Evolutionary conservation across 1,284 basidiomycete genomes (phyloP).

Genomic region (Ceratobasidium sp.): DNA sequence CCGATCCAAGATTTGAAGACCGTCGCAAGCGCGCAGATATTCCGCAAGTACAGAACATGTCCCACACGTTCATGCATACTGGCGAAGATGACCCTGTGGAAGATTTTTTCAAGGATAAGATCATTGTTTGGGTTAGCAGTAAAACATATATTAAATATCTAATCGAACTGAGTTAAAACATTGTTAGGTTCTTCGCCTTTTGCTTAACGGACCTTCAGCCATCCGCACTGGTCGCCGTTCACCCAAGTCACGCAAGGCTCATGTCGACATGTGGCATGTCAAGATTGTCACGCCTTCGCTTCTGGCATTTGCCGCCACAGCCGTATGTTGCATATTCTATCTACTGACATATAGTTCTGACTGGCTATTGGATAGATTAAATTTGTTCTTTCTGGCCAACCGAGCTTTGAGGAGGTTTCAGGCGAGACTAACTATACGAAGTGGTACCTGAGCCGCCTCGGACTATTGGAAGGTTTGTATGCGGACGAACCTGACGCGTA

Average conservation of each 20-base stretch:
- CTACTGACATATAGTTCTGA: not conserved
- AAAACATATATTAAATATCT: not conserved
- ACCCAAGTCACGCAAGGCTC: not conserved
- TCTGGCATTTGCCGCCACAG: not conserved
- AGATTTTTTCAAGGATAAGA: not conserved
- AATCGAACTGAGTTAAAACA: too few relatives aligned
- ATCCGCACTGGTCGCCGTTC: not conserved
- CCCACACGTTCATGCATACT: not conserved
- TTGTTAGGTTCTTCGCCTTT: not conserved
- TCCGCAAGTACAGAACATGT: not conserved
- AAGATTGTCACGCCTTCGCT: not conserved
- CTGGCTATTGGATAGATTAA: not conserved
- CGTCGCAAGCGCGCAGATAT: not conserved
- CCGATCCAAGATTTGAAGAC: not conserved
- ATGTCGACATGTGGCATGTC: not conserved
- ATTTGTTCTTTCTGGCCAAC: not conserved
- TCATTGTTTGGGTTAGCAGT: not conserved
- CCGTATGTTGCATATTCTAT: not conserved
- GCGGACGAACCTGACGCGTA: not conserved
- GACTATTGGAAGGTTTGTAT: not conserved
- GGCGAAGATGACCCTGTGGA: not conserved
- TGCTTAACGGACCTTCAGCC: not conserved
- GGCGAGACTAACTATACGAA: not conserved
- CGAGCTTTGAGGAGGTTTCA: not conserved
- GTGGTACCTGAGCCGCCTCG: not conserved